Base-by-base conservation (phyloP, 805 yeast genomes). In the Yueomyces sp. region DNA sequence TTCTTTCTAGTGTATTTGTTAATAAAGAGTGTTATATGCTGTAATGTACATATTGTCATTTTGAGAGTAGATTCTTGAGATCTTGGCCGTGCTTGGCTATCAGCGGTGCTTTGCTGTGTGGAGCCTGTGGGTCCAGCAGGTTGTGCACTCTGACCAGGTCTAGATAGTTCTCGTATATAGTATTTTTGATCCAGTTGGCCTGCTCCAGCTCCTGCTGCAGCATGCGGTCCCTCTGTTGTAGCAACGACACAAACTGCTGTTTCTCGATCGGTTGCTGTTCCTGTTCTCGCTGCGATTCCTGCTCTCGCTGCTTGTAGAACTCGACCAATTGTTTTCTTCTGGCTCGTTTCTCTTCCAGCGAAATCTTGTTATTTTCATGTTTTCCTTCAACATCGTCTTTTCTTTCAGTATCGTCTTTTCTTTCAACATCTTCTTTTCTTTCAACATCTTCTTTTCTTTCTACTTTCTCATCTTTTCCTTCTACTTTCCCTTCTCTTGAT, bases 121-220 rank as follows among this genome's bases (percentile, higher is more conserved):
- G 9, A 6, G 33, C 33, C 9, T 30, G 33, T 6, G 33, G 33
- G 9, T 30, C 28, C 33, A 81, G 60, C 3, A 79, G 72, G 40
- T 77, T 74, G 51, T 77, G 79, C 46, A 81, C 72, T 52, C 79
- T 78, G 53, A 81, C 79, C 49, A 81, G 63, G 47, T 81, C 88
- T 56, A 77, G 79, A 65, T 81, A 81, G 53, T 81, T 81, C 58
- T 81, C 84, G 59, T 81, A 81, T 8, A 81, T 78, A 38, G 81
- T 79, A 30, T 82, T 74, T 52, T 81, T 81, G 49, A 79, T 79
- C 40, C 74, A 77, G 43, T 56, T 57, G 37, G 54, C 53, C 33
- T 55, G 55, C 33, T 55, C 62, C 1, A 55, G 52, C 42, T 60
- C 63, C 43, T 54, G 49, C 12, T 56, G 52, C 34, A 57, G 47